phyloP scores from a whole-genome alignment of 805 yeast genomes.

The Pichia heedii region DNA sequence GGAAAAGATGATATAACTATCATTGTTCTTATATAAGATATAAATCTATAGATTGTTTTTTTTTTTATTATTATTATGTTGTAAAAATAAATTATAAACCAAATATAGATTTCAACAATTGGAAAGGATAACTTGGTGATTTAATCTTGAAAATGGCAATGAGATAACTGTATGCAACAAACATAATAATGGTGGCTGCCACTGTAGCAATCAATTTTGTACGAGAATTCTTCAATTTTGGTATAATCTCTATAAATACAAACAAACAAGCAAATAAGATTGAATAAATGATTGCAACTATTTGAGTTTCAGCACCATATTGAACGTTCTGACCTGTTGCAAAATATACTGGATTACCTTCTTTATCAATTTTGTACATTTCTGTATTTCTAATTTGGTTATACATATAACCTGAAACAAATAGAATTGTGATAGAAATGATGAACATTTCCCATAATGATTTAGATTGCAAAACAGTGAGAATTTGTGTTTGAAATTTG shows the following conservation, averaged over 20 bases:
- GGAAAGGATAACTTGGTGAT: conserved; percentile 69
- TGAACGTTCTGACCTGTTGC: conserved; percentile 64
- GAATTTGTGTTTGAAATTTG: conserved; percentile 28
- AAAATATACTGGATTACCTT: conserved; percentile 33
- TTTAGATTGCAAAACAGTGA: conserved; percentile 37
- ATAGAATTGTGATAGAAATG: conserved; percentile 55
- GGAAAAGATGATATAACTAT: conserved; percentile 2
- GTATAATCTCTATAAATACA: conserved; percentile 48
- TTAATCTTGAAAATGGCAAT: conserved; percentile 62
- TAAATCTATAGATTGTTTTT: background rate
- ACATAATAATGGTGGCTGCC: conserved; percentile 35
- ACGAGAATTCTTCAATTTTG: conserved; percentile 36
- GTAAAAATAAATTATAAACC: background rate
- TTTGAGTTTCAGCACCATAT: conserved; percentile 83
- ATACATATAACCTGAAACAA: conserved; percentile 89
- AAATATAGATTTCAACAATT: conserved; percentile 25
- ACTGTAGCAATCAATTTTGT: conserved; percentile 42
- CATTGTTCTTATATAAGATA: background rate
- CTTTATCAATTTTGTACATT: conserved; percentile 39
- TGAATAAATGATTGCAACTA: conserved; percentile 67
- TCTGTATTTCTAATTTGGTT: conserved; percentile 72
- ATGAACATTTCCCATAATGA: conserved; percentile 66
- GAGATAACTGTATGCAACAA: conserved; percentile 53
- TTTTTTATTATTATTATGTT: background rate
- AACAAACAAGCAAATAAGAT: conserved; percentile 52